Evolutionary conservation across 2,329 filamentous ascomycete species (phyloP), one percentile per base, ranked within the genome.

Genomic region (Hansfordia pulvinata): DNA sequence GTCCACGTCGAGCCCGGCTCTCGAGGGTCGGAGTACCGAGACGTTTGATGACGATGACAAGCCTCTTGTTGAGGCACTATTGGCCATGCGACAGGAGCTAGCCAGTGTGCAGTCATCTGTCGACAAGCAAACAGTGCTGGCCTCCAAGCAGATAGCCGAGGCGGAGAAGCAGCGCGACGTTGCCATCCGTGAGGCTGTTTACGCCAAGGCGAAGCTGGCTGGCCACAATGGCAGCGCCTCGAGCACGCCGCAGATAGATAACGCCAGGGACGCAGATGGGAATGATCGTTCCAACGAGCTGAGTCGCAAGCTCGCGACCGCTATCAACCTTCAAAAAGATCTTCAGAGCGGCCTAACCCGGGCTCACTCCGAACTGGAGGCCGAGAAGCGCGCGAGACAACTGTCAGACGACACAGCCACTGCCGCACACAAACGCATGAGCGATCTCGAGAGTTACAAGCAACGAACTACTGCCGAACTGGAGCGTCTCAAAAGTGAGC

Each of bases 121-220:
- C 26, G 86, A 94, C 40, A 75, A 83, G 39, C 90, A 96, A 54
- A 81, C 85, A 9, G 64, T 83, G 6, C 60, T 83, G 30, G 86
- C 90, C 7, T 84, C 86, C 0, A 86, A 79, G 49, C 75, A 88
- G 34, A 86, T 98, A 34, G 86, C 88, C 2, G 86, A 94, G 47
- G 79, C 92, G 2, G 90, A 98, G 49, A 86, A 82, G 47, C 90
- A 98, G 56, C 71, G 92, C 26, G 90, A 98, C 52, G 76, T 79
- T 20, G 90, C 90, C n/a, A 76, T 98, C 28, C 81, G 78, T 41
- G 92, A 98, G 55, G 90, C 90, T 1, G 80, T 90, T 1, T 96
- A 96, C 52, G 83, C 86, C 18, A 93, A 92, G 47, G 85, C 92
- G 3, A 94, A 84, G 47, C 60, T 94, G 27, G 86, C 86, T 17